Conservation (phyloP, 2,329 filamentous ascomycete species). For the Pochonia chlamydosporia region DNA sequence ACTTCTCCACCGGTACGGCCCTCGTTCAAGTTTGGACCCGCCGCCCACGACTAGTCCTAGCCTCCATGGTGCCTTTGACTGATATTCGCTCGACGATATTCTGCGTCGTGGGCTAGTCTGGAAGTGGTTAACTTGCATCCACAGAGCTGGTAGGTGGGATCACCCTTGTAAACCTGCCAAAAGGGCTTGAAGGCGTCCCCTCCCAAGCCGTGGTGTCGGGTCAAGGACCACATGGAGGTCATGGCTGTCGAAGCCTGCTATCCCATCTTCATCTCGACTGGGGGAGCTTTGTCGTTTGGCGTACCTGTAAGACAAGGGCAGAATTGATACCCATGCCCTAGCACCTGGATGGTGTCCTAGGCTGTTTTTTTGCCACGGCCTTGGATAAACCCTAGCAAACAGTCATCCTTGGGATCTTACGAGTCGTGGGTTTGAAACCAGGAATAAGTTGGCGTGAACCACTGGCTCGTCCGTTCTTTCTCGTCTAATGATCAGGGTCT, state of each 20-base stretch:
- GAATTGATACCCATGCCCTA: too few species aligned
- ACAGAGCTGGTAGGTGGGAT: neutral
- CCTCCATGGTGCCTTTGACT: neutral
- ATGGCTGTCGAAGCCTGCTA: neutral
- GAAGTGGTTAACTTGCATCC: neutral
- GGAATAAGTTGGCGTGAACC: constrained; percentile 1
- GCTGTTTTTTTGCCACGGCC: too few species aligned
- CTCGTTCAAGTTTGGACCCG: too few species aligned
- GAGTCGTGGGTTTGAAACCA: neutral
- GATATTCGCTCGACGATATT: neutral
- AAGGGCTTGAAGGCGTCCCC: too few species aligned
- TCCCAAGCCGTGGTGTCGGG: neutral
- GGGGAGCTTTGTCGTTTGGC: neutral
- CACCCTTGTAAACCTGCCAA: neutral
- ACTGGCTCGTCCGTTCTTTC: neutral
- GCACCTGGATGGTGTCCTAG: too few species aligned
- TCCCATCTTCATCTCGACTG: neutral
- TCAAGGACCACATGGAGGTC: neutral
- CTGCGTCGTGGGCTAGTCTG: neutral
- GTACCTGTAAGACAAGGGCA: too few species aligned
- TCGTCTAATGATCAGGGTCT: neutral
- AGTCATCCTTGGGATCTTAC: too few species aligned
- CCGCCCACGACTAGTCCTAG: too few species aligned
- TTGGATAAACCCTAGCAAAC: too few species aligned
- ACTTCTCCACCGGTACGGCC: constrained; percentile 10